Conservation (phyloP, 129 eudicot genomes). For the sunflower (Helianthus annuus) region HanXRQr2.0-SUNRISE NC_035448.2:186456173-186456672, state of each 20-base stretch:
- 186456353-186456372: neutral
- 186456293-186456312: slow-evolving; percentile 1
- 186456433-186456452: slow-evolving; percentile 1
- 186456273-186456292: slow-evolving; percentile 33
- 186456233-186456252: slow-evolving; percentile 29
- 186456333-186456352: neutral
- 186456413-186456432: neutral
- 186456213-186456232: slow-evolving; percentile 18
- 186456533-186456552: slow-evolving; percentile 21
- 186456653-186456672: slow-evolving; percentile 4
- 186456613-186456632: neutral
- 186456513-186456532: slow-evolving; percentile 15
- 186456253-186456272: slow-evolving; percentile 23
- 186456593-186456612: neutral
- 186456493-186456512: neutral
- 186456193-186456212: slow-evolving; percentile 16
- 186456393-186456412: neutral
- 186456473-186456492: neutral
- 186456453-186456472: neutral
- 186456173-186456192: slow-evolving; percentile 23
- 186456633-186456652: neutral
- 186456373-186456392: neutral
- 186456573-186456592: slow-evolving; percentile 2
- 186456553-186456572: slow-evolving; percentile 25
- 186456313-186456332: neutral